phyloP scores from a whole-genome alignment of 495 filamentous ascomycete genomes.

The Entonaema liquescens region DNA sequence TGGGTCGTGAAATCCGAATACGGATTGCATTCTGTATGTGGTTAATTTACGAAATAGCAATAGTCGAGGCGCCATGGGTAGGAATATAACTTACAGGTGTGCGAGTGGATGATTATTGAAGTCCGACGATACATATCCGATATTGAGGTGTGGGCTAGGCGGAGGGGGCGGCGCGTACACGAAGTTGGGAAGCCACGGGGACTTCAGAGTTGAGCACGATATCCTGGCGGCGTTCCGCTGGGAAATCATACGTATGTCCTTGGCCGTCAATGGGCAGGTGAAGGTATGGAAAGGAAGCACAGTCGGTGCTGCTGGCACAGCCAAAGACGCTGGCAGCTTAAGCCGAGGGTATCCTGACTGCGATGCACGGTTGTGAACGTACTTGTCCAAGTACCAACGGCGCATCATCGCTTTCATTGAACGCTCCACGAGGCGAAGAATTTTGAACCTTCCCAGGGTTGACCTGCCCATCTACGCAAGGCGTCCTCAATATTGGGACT shows the following conservation, averaged over 20 bases:
- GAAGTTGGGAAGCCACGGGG: constrained; percentile 82
- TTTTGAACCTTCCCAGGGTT: constrained; percentile 86
- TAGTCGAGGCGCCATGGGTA: background rate
- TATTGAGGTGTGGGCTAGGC: constrained; percentile 81
- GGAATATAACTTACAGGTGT: constrained; percentile 66
- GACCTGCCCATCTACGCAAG: constrained; percentile 75
- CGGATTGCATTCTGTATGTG: constrained; percentile 83
- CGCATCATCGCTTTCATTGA: constrained; percentile 78
- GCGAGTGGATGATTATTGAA: constrained; percentile 99
- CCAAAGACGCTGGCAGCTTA: constrained; percentile 74
- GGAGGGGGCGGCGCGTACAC: constrained; percentile 87
- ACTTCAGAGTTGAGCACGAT: constrained; percentile 83
- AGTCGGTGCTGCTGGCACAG: constrained; percentile 89
- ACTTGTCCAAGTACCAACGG: constrained; percentile 88
- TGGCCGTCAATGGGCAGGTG: constrained; percentile 90
- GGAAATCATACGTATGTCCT: constrained; percentile 93
- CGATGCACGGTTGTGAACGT: constrained; percentile 69
- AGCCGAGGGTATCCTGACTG: constrained; percentile 73
- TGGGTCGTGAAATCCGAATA: constrained; percentile 89
- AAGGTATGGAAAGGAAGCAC: constrained; percentile 99
- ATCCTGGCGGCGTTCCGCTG: constrained; percentile 95
- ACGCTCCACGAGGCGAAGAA: constrained; percentile 88
- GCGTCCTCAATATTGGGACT: constrained; percentile 48
- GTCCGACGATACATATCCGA: constrained; percentile 97
- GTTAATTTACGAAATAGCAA: constrained; percentile 9